phyloP scores from a whole-genome alignment of 2,329 filamentous ascomycete genomes.

The Sphaerostilbella broomeana region DNA sequence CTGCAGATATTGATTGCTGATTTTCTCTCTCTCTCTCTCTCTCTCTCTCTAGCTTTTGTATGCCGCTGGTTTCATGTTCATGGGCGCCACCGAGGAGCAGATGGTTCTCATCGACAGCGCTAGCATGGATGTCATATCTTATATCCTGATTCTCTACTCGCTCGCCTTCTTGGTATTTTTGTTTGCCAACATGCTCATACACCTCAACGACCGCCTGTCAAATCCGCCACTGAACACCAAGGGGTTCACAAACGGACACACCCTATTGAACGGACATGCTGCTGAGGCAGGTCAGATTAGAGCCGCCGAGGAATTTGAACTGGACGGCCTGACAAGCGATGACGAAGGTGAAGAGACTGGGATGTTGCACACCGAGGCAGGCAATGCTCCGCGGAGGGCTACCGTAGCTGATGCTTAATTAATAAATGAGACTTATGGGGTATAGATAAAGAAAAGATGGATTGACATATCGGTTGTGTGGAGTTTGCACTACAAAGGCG shows the following conservation, averaged over 20 bases:
- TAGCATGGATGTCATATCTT: slow-evolving; percentile 80
- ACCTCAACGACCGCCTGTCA: slow-evolving; percentile 66
- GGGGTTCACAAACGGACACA: slow-evolving; percentile 31
- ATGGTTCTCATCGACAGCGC: slow-evolving; percentile 71
- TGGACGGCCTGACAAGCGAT: slow-evolving; percentile 83
- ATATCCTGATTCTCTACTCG: slow-evolving; percentile 86
- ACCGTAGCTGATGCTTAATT: neutral
- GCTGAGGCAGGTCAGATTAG: slow-evolving; percentile 53
- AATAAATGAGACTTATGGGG: neutral
- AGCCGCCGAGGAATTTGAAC: slow-evolving; percentile 88
- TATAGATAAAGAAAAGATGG: no score
- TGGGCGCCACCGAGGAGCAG: slow-evolving; percentile 96
- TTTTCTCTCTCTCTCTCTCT: no score
- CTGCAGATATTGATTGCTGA: neutral
- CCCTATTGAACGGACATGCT: slow-evolving; percentile 26
- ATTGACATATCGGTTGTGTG: no score
- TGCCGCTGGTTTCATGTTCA: slow-evolving; percentile 91
- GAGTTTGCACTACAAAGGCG: no score
- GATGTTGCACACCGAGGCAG: slow-evolving; percentile 23
- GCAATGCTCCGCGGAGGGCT: slow-evolving; percentile 1
- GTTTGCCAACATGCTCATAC: slow-evolving; percentile 78
- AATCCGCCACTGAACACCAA: slow-evolving; percentile 32
- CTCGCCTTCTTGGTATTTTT: slow-evolving; percentile 87
- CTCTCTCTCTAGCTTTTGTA: slow-evolving; percentile 78
- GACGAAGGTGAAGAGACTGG: slow-evolving; percentile 61